phyloP scores from a whole-genome alignment of 768 basidiomycete species.

The Fomitopsis pulvina region DNA sequence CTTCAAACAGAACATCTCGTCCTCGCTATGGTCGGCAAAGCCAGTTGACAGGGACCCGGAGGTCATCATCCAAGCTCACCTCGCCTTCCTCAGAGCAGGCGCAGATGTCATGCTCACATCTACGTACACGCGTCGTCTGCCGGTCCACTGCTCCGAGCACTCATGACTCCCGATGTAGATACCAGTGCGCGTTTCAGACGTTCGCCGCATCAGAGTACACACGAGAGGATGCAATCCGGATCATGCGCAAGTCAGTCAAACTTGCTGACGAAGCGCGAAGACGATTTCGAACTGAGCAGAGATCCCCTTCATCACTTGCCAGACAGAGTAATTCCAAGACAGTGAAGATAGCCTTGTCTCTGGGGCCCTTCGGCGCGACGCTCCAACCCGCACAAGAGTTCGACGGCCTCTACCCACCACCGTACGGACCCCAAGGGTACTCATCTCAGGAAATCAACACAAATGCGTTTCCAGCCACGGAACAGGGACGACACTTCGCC shows the following conservation, averaged over 20 bases:
- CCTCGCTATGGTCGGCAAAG: conserved; percentile 68
- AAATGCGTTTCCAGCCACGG: conserved; percentile 33
- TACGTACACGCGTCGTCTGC: conserved; percentile 37
- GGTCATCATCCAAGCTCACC: conserved; percentile 50
- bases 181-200: conserved; percentile 56
- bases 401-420: conserved; percentile 68
- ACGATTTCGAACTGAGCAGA: conserved; percentile 23
- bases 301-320: neutral
- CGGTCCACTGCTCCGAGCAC: neutral
- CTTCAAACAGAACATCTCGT: conserved; percentile 40
- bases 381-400: conserved; percentile 66
- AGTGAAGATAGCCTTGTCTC: conserved; percentile 54
- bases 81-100: conserved; percentile 58
- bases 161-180: conserved; percentile 34
- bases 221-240: conserved; percentile 30
- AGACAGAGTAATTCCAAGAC: neutral
- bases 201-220: conserved; percentile 47
- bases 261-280: conserved; percentile 43
- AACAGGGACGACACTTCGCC: conserved; percentile 25
- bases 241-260: conserved; percentile 48
- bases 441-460: conserved; percentile 24
- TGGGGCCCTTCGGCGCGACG: conserved; percentile 72
- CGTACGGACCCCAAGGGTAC: conserved; percentile 48
- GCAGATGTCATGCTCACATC: conserved; percentile 60
- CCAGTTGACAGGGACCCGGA: conserved; percentile 48